Conservation (phyloP, 805 yeast genomes). For the Wickerhamiella kazuoi region DNA sequence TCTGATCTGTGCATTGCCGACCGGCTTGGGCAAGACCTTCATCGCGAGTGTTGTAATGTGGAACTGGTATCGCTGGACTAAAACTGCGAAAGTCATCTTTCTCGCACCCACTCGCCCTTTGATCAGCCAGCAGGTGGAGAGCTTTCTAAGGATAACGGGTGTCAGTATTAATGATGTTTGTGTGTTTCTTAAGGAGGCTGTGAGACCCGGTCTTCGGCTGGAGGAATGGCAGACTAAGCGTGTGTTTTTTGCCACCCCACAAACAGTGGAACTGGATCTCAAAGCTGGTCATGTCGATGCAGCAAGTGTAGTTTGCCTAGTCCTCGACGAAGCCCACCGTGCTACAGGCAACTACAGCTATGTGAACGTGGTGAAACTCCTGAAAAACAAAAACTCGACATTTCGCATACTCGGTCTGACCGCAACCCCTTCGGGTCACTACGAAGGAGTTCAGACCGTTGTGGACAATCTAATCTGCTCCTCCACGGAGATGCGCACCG, state of each 20-base stretch:
- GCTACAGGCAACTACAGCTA: conserved; percentile 85
- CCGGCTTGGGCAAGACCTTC: conserved; percentile 94
- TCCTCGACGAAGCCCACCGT: conserved; percentile 91
- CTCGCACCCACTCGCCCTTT: conserved; percentile 96
- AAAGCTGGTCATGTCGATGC: conserved; percentile 61
- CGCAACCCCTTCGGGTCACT: conserved; percentile 86
- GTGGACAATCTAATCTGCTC: conserved; percentile 59
- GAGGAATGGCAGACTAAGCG: conserved; percentile 62
- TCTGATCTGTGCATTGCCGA: conserved; percentile 77
- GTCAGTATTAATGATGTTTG: conserved; percentile 50
- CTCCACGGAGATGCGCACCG: conserved; percentile 69
- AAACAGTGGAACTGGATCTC: conserved; percentile 83
- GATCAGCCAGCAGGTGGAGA: conserved; percentile 90
- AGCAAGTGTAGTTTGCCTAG: conserved; percentile 50
- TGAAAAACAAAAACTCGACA: conserved; percentile 43
- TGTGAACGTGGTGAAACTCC: conserved; percentile 56
- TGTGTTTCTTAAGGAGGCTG: conserved; percentile 28
- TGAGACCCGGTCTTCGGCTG: conserved; percentile 37
- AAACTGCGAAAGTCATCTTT: conserved; percentile 60
- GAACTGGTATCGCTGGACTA: conserved; percentile 77
- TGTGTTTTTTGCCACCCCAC: conserved; percentile 90
- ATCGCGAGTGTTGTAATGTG: conserved; percentile 90
- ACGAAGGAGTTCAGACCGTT: conserved; percentile 76
- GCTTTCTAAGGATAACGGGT: conserved; percentile 77
- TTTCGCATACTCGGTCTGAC: conserved; percentile 72